Evolutionary conservation across 176 grass and related monocot genomes (phyloP).

Genomic region (Oryza meyeriana): DNA sequence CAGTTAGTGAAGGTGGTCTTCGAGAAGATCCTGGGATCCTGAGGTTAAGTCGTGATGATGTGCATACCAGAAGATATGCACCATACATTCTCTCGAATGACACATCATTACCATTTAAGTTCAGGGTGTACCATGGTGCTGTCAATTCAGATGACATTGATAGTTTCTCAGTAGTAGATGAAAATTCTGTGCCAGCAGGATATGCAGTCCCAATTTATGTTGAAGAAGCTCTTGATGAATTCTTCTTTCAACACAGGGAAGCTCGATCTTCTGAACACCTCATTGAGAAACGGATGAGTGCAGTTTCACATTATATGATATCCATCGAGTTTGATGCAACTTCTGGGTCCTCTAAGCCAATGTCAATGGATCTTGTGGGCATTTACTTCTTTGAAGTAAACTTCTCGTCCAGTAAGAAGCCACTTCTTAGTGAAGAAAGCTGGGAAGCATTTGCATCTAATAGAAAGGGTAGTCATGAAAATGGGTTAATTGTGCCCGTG

Average conservation of each 20-base stretch:
- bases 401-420: constrained; percentile 73
- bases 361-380: constrained; percentile 98
- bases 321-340: constrained; percentile 94
- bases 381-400: constrained; percentile 89
- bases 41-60: constrained; percentile 61
- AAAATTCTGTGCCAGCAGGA: constrained; percentile 76
- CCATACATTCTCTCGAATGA: constrained; percentile 93
- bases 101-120: constrained; percentile 76
- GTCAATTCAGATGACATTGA: constrained; percentile 73
- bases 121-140: constrained; percentile 78
- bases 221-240: constrained; percentile 83
- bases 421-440: constrained; percentile 46
- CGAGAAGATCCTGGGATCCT: constrained; percentile 51
- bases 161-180: constrained; percentile 60
- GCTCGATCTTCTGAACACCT: constrained; percentile 74
- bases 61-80: constrained; percentile 85
- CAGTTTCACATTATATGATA: constrained; percentile 91
- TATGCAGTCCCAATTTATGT: constrained; percentile 82
- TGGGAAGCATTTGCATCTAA: constrained; percentile 38
- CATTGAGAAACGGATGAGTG: constrained; percentile 71
- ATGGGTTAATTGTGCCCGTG: constrained; percentile 83
- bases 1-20: constrained; percentile 48
- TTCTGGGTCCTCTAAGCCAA: constrained; percentile 63
- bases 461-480: constrained; percentile 33
- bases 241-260: constrained; percentile 70